Base-by-base conservation (phyloP, 2,329 filamentous ascomycete genomes). In the Neopestalotiopsis clavispora region DNA sequence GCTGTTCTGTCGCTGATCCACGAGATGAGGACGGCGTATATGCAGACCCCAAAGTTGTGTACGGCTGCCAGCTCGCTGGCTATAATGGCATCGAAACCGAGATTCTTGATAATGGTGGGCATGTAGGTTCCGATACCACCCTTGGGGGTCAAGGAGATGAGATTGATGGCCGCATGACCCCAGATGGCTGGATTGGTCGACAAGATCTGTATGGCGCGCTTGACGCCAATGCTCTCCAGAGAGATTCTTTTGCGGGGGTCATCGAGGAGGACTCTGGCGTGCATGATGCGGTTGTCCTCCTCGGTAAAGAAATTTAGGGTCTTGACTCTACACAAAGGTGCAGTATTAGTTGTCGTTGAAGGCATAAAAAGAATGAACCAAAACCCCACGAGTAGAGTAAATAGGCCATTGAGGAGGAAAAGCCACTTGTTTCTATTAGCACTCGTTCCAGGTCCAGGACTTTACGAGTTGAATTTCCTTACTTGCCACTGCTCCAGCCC, bases 101-200 rank as follows among this genome's bases (percentile, higher is more conserved):
- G 23, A 30, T 63, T 63, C 60, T 45, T 34, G 60, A 63, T 63
- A 17, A 63, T 63, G 13, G 60, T 63, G 13, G 60, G 60, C 60
- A 45, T 23, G 34, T 60, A 60, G 1, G 32, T 60, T 60, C 28
- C 57, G 2, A 60, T 30, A 10, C 57, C 57, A 3, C 57, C 57
- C 57, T 60, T 60, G 1, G 57, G 57, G 1, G 32, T 60, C 28
- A 60, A 23, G 6, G 57, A 60, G 23, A 60, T 60, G 20, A 60
- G 28, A 17, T 34, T 60, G 57, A 60, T 60, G 13, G 28, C 57
- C 28, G 32, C 34, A 17, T 60, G 57, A n/a, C 57, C 57, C 57
- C 57, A 60, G 1, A 60, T 38, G 6, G 28, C 28, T 20, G 32
- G 32, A 38, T 38, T 60, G 1, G 28, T 60, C 12, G 32, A n/a